Evolutionary conservation across 2,329 filamentous ascomycete genomes (phyloP).

Genomic region (Trichoderma breve): DNA sequence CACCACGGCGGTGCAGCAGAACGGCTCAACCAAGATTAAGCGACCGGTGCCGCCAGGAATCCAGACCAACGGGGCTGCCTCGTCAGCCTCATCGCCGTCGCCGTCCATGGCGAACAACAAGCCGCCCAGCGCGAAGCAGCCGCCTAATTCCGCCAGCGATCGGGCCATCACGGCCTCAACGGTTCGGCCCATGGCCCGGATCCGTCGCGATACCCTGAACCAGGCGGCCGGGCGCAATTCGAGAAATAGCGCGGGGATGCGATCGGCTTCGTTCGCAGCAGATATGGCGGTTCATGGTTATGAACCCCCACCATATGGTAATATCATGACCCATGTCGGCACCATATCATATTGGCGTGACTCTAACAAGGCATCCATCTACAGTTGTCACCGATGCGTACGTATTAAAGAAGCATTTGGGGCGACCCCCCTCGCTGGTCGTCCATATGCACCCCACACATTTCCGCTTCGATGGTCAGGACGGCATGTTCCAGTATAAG

Average conservation of each 20-base stretch:
- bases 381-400: constrained; percentile 71
- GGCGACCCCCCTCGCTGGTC: constrained; percentile 77
- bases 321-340: constrained; percentile 22
- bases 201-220: constrained; percentile 54
- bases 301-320: constrained; percentile 55
- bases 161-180: constrained; percentile 40
- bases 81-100: constrained; percentile 59
- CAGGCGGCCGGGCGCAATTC: constrained; percentile 47
- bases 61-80: constrained; percentile 61
- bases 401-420: constrained; percentile 76
- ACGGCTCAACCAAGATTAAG: constrained; percentile 60
- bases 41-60: constrained; percentile 64
- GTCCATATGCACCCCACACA: constrained; percentile 82
- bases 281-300: constrained; percentile 40
- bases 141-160: constrained; percentile 36
- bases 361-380: constrained; percentile 25
- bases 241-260: constrained; percentile 50
- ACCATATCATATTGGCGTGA: not conserved
- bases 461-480: constrained; percentile 91
- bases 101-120: constrained; percentile 58
- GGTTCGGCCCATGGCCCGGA: constrained; percentile 54
- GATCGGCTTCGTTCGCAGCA: constrained; percentile 47
- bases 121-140: constrained; percentile 45
- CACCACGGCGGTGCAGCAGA: constrained; percentile 44
- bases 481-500: constrained; percentile 87